A percentile compares a stretch with the other conserved stretches of the same genome.
These are phyloP conservation scores for Amoebophrya sp. DNA, from an alignment of 169 alveolate species.

Conservation along the genomic window DNA sequence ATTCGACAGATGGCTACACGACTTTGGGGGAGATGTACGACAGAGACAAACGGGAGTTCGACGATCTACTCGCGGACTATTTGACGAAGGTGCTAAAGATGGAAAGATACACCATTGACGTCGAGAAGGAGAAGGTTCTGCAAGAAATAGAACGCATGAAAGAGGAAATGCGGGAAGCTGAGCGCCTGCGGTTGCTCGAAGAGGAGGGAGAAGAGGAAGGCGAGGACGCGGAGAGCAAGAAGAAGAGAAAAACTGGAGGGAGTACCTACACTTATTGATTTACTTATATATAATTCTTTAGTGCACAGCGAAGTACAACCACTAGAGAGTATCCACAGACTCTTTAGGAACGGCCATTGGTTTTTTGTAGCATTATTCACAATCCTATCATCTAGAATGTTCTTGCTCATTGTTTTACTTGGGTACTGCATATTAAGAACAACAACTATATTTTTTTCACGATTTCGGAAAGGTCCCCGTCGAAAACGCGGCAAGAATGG, in stretches of 20 bases:
- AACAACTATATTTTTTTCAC: too few relatives aligned
- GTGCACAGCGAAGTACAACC: too few relatives aligned
- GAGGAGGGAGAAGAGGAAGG: neutral
- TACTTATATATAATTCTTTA: too few relatives aligned
- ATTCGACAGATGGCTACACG: neutral
- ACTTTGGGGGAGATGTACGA: neutral
- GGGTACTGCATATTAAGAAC: too few relatives aligned
- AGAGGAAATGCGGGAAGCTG: slow-evolving; percentile 9
- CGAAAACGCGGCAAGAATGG: too few relatives aligned
- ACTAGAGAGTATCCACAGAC: too few relatives aligned
- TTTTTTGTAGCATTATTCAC: too few relatives aligned
- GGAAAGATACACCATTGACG: slow-evolving; percentile 3
- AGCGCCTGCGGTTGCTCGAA: neutral
- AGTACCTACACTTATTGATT: too few relatives aligned
- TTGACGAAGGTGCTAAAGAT: neutral
- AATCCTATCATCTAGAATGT: too few relatives aligned
- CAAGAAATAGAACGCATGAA: neutral
- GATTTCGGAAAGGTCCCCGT: too few relatives aligned
- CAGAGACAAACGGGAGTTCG: neutral
- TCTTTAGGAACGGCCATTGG: too few relatives aligned
- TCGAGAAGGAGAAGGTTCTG: slow-evolving; percentile 13
- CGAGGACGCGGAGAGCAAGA: neutral
- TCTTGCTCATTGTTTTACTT: too few relatives aligned
- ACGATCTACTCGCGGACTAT: neutral
- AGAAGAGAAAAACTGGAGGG: neutral